phyloP scores from a whole-genome alignment of 169 alveolate species.

The Babesia gibsoni region DNA sequence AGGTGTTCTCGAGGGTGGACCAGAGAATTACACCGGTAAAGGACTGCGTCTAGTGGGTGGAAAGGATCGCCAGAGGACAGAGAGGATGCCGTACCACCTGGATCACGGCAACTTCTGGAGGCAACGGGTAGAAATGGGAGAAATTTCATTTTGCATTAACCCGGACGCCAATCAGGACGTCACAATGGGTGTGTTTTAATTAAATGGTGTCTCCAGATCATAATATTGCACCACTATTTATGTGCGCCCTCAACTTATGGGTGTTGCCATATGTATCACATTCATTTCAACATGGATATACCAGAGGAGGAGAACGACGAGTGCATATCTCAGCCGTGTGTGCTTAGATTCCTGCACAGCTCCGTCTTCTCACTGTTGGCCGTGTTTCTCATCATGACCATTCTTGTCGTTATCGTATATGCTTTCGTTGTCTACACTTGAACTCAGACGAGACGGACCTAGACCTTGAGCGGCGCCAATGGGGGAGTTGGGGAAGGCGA shows the following conservation, averaged over 20 bases:
- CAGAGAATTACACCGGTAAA: slow-evolving; percentile 73
- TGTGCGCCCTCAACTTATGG: neutral
- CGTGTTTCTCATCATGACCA: slow-evolving; percentile 1
- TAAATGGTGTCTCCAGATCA: neutral
- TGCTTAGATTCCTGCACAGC: neutral
- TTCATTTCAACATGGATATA: neutral
- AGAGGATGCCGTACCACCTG: slow-evolving; percentile 62
- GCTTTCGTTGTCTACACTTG: neutral
- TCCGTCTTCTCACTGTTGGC: slow-evolving; percentile 1
- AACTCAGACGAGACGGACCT: slow-evolving; percentile 70
- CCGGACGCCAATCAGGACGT: slow-evolving; percentile 75
- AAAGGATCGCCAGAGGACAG: slow-evolving; percentile 70
- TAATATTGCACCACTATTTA: neutral
- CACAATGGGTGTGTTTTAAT: slow-evolving; percentile 13
- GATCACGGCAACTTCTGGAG: slow-evolving; percentile 76
- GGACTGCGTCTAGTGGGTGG: slow-evolving; percentile 71
- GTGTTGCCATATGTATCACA: neutral
- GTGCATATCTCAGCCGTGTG: neutral
- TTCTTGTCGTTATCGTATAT: neutral
- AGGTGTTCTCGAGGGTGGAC: slow-evolving; percentile 74
- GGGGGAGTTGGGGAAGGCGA: slow-evolving; percentile 79
- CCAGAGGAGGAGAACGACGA: neutral
- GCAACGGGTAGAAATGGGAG: slow-evolving; percentile 52
- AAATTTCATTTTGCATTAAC: slow-evolving; percentile 61
- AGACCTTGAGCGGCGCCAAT: slow-evolving; percentile 73